Base-by-base conservation (phyloP, 768 basidiomycete genomes). In the Tubosaeta brunneosetosa region DNA sequence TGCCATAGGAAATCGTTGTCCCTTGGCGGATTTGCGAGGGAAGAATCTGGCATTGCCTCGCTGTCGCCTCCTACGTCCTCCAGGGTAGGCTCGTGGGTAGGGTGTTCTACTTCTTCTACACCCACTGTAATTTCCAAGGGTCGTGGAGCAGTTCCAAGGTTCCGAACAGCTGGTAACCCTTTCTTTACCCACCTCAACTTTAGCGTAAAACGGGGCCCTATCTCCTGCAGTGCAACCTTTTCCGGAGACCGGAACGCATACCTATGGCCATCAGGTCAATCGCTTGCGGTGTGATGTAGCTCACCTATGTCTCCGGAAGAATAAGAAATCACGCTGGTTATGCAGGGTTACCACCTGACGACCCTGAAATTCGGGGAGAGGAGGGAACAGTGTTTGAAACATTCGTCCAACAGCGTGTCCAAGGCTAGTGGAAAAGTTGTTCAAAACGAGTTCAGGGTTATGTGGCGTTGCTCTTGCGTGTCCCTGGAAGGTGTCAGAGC, bases 321-420 rank as follows among this genome's bases (percentile, higher is more conserved):
- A 99, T 52, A 99, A 72, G 71, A 98, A 99, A 73, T 99, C 97
- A 44, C 97, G 83, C 67, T 97, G 94, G 64, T 97, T 97, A 66
- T 98, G 97, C 17, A 98, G 76, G 3, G 95, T 97, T 12, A 98
- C 94, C 10, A 97, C 94, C 69, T 99, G 97, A 29, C 97, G 76
- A 32, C 97, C 97, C 71, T 93, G 86, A 65, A 97, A 97, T 66
- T 97, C 91, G 1, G 94, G 93, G 56, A 95, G 74, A 7, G 91
- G 93, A 16, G 97, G 97, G 74, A 97, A 98, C 19, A 94, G 80
- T 1, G 94, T 94, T 61, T 97, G 95, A 72, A 98, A 95, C 78
- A 99, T 87, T 25, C 93, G 82, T 14, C 97, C 97, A 47, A 97
- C 84, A 14, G 86, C 84, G 65, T 97, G 91, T 38, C 97, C 97